Base-by-base conservation (phyloP, 495 filamentous ascomycete species). In the Penicillium mononematosum region DNA sequence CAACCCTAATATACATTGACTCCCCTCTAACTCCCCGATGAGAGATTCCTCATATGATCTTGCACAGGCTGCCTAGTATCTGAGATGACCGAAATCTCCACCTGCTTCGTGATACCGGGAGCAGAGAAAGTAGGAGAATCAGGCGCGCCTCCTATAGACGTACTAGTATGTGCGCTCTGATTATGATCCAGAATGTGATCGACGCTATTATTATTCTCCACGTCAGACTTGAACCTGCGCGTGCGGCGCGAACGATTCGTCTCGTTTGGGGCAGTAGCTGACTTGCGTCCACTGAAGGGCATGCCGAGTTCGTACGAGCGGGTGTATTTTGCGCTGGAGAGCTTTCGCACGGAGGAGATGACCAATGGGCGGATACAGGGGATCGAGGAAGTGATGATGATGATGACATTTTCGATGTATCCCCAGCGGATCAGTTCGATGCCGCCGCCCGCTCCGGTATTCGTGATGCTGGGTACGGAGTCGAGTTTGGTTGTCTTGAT, bases 401-500 rank as follows among this genome's bases (percentile, higher is more conserved):
- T 72, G 16, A 74, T 65, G 10, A 60, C n/a, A 44, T 71, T 70
- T 44, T 74, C 70, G 29, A 67, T 57, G 36, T 66, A 74, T 14
- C 64, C 68, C 70, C 71, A 74, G 39, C 66, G 66, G 55, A 74
- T 72, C 1, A 74, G 55, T 48, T 69, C 63, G 41, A 71, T 48
- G 17, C 61, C 66, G 32, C 70, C 70, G 1, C 10, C 32, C 1
- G 68, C 51, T 17, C 69, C 69, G 14, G 70, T 63, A 44, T 74
- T 68, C 0, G 69, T 72, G 45, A 72, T 52, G 39, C 69, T 63
- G 24, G 70, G 71, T 10, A 77, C 54, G 17, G 70, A 47, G 56
- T 63, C 50, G 43, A 72, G 70, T 38, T 75, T 74, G 22, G 72
- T 70, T 6, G 75, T 77, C 42, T 77, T 76, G 60, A 78, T 62